Conservation (phyloP, 2,329 filamentous ascomycete genomes). For the Sclerotinia subarctica region DNA sequence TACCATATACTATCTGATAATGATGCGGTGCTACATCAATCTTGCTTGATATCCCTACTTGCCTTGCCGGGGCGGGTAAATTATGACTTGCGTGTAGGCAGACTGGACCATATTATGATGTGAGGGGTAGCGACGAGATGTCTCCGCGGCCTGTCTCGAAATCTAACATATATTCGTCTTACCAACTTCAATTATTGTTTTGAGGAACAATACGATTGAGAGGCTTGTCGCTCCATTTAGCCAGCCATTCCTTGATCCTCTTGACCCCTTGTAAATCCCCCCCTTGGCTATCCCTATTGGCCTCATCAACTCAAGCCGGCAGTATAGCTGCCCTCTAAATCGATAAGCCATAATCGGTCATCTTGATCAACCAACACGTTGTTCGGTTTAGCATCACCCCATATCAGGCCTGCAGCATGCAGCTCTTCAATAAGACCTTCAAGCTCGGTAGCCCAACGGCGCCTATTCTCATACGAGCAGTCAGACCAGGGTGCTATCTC, state of each 20-base stretch:
- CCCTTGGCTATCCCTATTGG: neutral
- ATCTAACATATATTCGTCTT: too few species aligned
- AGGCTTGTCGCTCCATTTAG: too few species aligned
- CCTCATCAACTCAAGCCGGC: constrained; percentile 3
- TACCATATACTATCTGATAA: too few species aligned
- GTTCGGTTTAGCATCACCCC: neutral
- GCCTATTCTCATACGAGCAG: neutral
- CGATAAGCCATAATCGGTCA: constrained; percentile 1
- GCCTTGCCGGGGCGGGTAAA: too few species aligned
- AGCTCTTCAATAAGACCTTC: neutral
- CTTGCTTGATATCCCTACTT: too few species aligned
- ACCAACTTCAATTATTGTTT: too few species aligned
- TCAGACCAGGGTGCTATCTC: neutral
- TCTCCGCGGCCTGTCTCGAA: too few species aligned
- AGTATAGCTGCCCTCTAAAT: neutral
- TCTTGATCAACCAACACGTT: neutral
- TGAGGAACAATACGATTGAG: too few species aligned
- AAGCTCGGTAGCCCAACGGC: neutral
- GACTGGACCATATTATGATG: too few species aligned
- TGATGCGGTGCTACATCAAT: too few species aligned
- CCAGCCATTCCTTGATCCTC: neutral
- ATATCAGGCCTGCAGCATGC: neutral
- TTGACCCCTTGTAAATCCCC: constrained; percentile 1
- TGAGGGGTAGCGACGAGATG: too few species aligned
- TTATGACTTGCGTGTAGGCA: too few species aligned